phyloP scores from a whole-genome alignment of 306 rosid species.

The Oxytropis ochrocephala region DNA sequence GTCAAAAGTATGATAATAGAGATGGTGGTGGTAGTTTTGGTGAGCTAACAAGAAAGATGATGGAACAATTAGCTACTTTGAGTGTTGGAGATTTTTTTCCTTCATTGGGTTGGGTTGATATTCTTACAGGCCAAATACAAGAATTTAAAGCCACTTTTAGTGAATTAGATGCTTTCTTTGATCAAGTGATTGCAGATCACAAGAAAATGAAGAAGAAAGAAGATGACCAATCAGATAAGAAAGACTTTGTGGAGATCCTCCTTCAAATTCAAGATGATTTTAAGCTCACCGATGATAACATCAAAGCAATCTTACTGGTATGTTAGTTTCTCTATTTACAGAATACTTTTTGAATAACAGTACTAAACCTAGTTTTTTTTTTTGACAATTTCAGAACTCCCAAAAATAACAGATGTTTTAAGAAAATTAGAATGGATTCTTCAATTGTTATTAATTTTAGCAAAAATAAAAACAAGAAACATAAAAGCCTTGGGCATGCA shows the following conservation, averaged over 20 bases:
- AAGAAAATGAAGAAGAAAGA: neutral
- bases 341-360: no score
- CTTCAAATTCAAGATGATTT: constrained; percentile 21
- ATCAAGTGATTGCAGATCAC: constrained; percentile 5
- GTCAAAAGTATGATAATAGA: constrained; percentile 2
- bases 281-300: constrained; percentile 11
- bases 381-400: no score
- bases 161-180: constrained; percentile 9
- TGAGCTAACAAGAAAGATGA: neutral
- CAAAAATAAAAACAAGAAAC: no score
- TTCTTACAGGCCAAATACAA: neutral
- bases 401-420: no score
- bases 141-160: neutral
- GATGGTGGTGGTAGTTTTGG: neutral
- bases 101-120: constrained; percentile 16
- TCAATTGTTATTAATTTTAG: no score
- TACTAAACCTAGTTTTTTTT: no score
- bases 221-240: neutral
- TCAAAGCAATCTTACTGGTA: constrained; percentile 28
- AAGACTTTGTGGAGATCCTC: constrained; percentile 23
- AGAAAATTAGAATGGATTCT: no score
- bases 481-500: no score
- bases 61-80: neutral
- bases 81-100: constrained; percentile 24
- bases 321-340: neutral